Evolutionary conservation across 768 basidiomycete genomes (phyloP).

Genomic region (Tylopilus balloui): DNA sequence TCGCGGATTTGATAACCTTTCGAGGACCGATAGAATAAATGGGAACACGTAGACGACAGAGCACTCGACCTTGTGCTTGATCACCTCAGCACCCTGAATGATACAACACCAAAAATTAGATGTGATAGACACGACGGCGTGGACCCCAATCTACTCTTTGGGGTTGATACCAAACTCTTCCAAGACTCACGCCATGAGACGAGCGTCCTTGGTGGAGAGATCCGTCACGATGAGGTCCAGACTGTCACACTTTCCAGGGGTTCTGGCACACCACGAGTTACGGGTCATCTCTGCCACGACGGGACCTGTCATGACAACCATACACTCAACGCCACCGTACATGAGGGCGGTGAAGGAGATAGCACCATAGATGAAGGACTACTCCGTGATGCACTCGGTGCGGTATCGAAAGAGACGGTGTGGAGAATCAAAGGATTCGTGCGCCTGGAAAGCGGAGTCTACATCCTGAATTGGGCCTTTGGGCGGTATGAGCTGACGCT

Average conservation of each 20-base stretch:
- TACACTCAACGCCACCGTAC: background rate
- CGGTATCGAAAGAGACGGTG: conserved; percentile 61
- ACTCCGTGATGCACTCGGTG: conserved; percentile 45
- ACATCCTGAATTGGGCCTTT: conserved; percentile 92
- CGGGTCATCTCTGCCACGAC: conserved; percentile 19
- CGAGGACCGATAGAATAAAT: conserved; percentile 64
- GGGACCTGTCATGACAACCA: conserved; percentile 5
- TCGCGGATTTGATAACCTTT: conserved; percentile 7
- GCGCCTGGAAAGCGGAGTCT: conserved; percentile 38
- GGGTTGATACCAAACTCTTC: conserved; percentile 83
- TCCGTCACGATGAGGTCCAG: conserved; percentile 83
- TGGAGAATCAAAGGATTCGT: conserved; percentile 90
- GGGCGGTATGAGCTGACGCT: conserved; percentile 70
- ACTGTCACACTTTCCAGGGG: conserved; percentile 62
- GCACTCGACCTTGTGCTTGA: conserved; percentile 80
- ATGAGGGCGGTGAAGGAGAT: conserved; percentile 7
- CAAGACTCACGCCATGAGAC: conserved; percentile 16
- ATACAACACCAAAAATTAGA: conserved; percentile 79
- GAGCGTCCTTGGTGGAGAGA: conserved; percentile 15
- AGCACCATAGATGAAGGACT: conserved; percentile 33
- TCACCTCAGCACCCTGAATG: conserved; percentile 85
- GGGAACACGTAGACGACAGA: conserved; percentile 78
- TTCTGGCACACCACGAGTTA: conserved; percentile 13
- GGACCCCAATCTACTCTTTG: conserved; percentile 78
- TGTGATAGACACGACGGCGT: conserved; percentile 62